A percentile compares a stretch with the other conserved stretches of the same genome.
phyloP scores from a whole-genome alignment of 1,284 basidiomycete species.

The Ustilago tritici region DNA sequence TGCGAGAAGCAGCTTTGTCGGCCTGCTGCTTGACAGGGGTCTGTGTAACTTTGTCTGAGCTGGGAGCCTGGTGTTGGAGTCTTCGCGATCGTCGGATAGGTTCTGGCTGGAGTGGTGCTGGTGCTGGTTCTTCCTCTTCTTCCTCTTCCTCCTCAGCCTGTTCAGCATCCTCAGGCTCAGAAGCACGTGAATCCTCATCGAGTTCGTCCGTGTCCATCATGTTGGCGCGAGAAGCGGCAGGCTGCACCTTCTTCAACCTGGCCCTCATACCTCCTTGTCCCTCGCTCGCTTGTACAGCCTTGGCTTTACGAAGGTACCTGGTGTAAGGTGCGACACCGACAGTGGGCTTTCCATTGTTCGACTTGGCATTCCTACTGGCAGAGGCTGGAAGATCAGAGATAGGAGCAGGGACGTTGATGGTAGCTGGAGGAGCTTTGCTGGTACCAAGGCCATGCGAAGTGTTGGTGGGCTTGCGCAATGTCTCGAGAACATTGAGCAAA shows the following conservation, averaged over 20 bases:
- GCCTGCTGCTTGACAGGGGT: conserved; percentile 37
- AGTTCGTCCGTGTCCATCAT: conserved; percentile 26
- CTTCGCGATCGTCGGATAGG: conserved; percentile 37
- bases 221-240: background rate
- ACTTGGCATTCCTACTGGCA: conserved; percentile 5
- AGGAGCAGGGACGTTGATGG: conserved; percentile 49
- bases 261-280: conserved; percentile 48
- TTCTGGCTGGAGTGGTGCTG: conserved; percentile 26
- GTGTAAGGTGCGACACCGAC: conserved; percentile 59
- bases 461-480: conserved; percentile 65
- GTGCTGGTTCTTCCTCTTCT: conserved; percentile 21
- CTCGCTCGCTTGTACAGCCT: conserved; percentile 25
- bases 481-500: conserved; percentile 70
- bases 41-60: conserved; percentile 18
- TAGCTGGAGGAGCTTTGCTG: conserved; percentile 24
- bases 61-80: conserved; percentile 31
- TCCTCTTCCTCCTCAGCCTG: conserved; percentile 30
- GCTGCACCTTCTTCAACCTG: conserved; percentile 31
- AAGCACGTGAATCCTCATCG: conserved; percentile 21
- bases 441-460: conserved; percentile 50
- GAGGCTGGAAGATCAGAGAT: conserved; percentile 36
- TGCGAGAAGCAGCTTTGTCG: conserved; percentile 21
- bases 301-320: conserved; percentile 49
- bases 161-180: conserved; percentile 28
- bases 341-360: conserved; percentile 16